Conservation (phyloP, 129 eudicot genomes). For the Tanacetum coccineum region DNA sequence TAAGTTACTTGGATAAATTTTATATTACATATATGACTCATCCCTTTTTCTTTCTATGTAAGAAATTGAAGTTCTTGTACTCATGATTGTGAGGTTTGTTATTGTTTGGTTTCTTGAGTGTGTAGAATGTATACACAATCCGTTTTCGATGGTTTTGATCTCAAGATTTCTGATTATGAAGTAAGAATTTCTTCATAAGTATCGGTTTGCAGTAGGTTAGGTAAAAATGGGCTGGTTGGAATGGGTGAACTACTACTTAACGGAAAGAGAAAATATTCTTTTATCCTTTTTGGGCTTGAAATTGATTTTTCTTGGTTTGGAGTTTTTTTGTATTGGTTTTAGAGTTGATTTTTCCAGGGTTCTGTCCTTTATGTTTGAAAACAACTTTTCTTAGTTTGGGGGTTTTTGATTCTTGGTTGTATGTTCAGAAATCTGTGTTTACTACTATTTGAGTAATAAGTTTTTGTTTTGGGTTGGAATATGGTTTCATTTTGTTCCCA, state of each 20-base stretch:
- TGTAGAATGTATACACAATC: slow-evolving; percentile 35
- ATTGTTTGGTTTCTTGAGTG: slow-evolving; percentile 48
- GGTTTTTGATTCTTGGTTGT: too few relatives aligned
- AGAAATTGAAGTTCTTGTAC: slow-evolving; percentile 36
- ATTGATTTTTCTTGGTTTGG: neutral
- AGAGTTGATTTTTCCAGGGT: too few relatives aligned
- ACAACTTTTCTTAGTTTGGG: too few relatives aligned
- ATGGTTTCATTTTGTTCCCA: too few relatives aligned
- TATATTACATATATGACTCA: slow-evolving; percentile 22
- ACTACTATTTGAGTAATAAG: too few relatives aligned
- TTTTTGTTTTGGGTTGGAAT: too few relatives aligned
- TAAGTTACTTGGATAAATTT: slow-evolving; percentile 30
- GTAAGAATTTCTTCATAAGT: slow-evolving; percentile 2
- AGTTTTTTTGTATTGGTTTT: too few relatives aligned
- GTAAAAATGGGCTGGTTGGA: too few relatives aligned
- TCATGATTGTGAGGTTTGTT: slow-evolving; percentile 37
- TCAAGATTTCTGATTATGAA: neutral
- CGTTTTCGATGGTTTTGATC: slow-evolving; percentile 4
- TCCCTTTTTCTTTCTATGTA: slow-evolving; percentile 32
- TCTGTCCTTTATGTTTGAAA: too few relatives aligned
- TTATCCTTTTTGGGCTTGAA: too few relatives aligned
- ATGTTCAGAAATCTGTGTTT: too few relatives aligned
- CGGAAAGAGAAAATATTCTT: neutral
- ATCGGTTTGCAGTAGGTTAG: too few relatives aligned
- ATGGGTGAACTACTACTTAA: neutral